phyloP scores from a whole-genome alignment of 2,329 filamentous ascomycete species.

The Cercospora zeae-maydis region DNA sequence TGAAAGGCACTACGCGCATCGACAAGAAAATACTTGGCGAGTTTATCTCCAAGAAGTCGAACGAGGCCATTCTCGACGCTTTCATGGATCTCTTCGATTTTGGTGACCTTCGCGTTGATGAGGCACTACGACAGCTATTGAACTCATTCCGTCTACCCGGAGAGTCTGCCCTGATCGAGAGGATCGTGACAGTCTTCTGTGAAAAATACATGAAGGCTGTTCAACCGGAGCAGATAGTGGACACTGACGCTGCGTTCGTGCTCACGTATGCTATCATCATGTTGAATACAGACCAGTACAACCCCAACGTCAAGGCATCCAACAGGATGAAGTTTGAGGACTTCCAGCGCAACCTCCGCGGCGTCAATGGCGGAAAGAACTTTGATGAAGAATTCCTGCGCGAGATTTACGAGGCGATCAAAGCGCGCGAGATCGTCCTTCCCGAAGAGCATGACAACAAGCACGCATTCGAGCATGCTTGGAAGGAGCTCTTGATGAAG shows the following conservation, averaged over 20 bases:
- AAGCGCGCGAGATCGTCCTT: slow-evolving; percentile 88
- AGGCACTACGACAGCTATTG: slow-evolving; percentile 81
- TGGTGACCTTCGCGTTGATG: slow-evolving; percentile 77
- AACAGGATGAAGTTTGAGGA: slow-evolving; percentile 81
- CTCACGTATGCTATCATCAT: slow-evolving; percentile 96
- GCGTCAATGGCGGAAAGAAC: slow-evolving; percentile 80
- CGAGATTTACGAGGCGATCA: slow-evolving; percentile 87
- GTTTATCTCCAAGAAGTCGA: slow-evolving; percentile 85
- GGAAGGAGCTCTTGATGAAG: slow-evolving; percentile 90
- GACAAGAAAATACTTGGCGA: slow-evolving; percentile 91
- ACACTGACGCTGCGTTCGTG: slow-evolving; percentile 85
- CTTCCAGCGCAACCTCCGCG: slow-evolving; percentile 84
- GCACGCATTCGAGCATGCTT: slow-evolving; percentile 94
- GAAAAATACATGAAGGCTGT: slow-evolving; percentile 75
- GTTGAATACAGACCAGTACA: slow-evolving; percentile 95
- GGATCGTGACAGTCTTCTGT: slow-evolving; percentile 82
- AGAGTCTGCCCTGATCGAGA: slow-evolving; percentile 87
- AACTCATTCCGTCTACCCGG: slow-evolving; percentile 91
- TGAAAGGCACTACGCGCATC: slow-evolving; percentile 80
- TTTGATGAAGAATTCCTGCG: slow-evolving; percentile 81
- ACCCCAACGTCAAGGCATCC: slow-evolving; percentile 74
- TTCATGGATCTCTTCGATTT: slow-evolving; percentile 92
- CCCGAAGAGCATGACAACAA: slow-evolving; percentile 97
- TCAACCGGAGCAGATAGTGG: slow-evolving; percentile 69
- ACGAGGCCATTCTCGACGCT: slow-evolving; percentile 76